Base-by-base conservation (phyloP, 2,329 filamentous ascomycete species). In the Chrysosporium queenslandicum region DNA sequence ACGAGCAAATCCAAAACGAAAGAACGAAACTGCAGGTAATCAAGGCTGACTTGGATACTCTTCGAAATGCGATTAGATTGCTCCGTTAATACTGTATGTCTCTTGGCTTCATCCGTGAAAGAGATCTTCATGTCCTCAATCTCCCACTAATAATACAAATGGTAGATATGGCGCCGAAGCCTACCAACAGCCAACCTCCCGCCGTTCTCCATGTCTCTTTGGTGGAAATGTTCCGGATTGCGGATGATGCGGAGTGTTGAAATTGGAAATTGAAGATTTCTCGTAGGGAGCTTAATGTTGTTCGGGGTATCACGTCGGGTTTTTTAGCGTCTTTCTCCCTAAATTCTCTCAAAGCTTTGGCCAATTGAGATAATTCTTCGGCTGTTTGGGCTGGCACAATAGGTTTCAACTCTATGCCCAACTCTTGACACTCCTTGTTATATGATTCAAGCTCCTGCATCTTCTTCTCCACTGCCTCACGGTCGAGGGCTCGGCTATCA, bases 351-450 rank as follows among this genome's bases (percentile, higher is more conserved):
- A 48, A n/a, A n/a, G 18, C 46, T 16, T 25, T 29, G 20, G 14
- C 30, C 18, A 37, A 21, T 27, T 20, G 30, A 29, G 32, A n/a
- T n/a, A 39, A 16, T 21, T 48, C 46, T 37, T 37, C 46, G 8
- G 18, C 30, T 6, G 46, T 37, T 25, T 37, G 14, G 9, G 46
- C 11, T 39, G 4, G 4, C 4, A 27, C 20, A 16, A 25, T 37
- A 16, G 46, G 46, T 36, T 16, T 47, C 11, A 6, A 29, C 8
- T 42, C 45, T 36, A 53, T 47, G 36, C 51, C 51, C 34, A 46
- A 27, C 20, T 41, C 42, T 42, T 47, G 21, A n/a, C 45, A 23
- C 37, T 53, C 51, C 30, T 53, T 53, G 20, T 43, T 30, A 27
- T 14, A 53, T 32, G 14, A 12, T 30, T 53, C 29, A 36, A 53